Base-by-base conservation (phyloP, 148 eudicot species). In the Vaccinium corymbosum region DNA sequence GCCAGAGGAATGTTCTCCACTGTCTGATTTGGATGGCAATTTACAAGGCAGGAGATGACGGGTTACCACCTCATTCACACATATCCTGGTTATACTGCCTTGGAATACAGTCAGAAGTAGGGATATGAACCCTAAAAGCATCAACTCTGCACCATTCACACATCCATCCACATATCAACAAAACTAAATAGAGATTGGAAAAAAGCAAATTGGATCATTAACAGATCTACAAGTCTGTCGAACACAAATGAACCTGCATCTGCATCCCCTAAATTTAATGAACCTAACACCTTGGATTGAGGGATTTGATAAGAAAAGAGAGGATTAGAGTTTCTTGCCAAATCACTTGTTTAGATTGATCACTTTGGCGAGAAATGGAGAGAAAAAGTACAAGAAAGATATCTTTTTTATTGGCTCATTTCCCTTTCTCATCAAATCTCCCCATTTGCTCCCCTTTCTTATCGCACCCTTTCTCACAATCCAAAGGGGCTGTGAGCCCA, bases 121-220 rank as follows among this genome's bases (percentile, higher is more conserved):
- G 38, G 99, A 96, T 81, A 96, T 93, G 85, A 96, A 96, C 83
- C 99, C 99, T 85, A 96, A 86, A 70, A 96, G 90, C 99, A 96
- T 96, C 99, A 94, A 89, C 88, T 96, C 99, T 96, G 94, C 85
- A 68, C 80, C 73, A 80, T 75, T 57, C 84, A 75, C 61, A 83
- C 22, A 56, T 19, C 7, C 80, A 85, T 79, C 29, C 56, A 46
- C 11, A 52, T 1, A 73, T 19, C 8, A 19, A 19, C 22, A 27
- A 35, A 72, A 19, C 20, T 22, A 53, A 27, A 53, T 20, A 52
- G 64, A 68, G n/a, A 5, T 52, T 42, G 50, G 29, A 13, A 38
- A 68, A 62, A 62, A 13, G 72, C 35, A 66, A 66, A 25, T 27
- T 15, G 16, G 29, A 64, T 10, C 22, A 22, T n/a, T 25, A 25